These are phyloP conservation scores for Pterulicium gracile DNA, from an alignment of 1,284 basidiomycete species.

Conservation along the genomic window DNA sequence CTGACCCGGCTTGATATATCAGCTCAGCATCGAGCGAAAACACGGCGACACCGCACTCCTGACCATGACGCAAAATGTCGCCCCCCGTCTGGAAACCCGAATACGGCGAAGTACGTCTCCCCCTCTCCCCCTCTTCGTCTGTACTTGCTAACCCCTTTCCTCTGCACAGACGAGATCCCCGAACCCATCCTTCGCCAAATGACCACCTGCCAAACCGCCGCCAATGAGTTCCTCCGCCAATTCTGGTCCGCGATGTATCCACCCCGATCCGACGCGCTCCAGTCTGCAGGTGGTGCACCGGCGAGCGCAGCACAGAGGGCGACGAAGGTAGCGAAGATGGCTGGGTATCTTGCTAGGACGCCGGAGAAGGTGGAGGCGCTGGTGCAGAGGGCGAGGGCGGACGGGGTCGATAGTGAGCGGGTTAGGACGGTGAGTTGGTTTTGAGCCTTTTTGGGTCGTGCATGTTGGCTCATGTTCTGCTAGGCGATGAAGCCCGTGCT, in stretches of 20 bases:
- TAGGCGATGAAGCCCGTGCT: slow-evolving; percentile 77
- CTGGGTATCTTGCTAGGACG: slow-evolving; percentile 66
- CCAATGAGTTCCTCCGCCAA: slow-evolving; percentile 93
- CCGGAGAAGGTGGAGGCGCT: slow-evolving; percentile 74
- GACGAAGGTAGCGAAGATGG: slow-evolving; percentile 78
- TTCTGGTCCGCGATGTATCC: slow-evolving; percentile 91
- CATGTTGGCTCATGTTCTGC: slow-evolving; percentile 6
- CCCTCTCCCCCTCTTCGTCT: slow-evolving; percentile 1
- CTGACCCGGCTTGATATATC: background rate
- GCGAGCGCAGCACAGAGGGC: slow-evolving; percentile 55
- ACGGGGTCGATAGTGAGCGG: slow-evolving; percentile 51
- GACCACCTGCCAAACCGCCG: slow-evolving; percentile 82
- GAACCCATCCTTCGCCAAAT: slow-evolving; percentile 71
- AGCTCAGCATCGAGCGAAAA: slow-evolving; percentile 58
- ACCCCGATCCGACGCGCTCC: slow-evolving; percentile 40
- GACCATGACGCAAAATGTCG: slow-evolving; percentile 73
- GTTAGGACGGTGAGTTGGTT: slow-evolving; percentile 52
- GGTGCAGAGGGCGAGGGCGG: slow-evolving; percentile 47
- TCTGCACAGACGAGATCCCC: slow-evolving; percentile 62
- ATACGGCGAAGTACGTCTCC: slow-evolving; percentile 53
- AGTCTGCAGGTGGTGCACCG: slow-evolving; percentile 26
- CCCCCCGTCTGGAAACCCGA: slow-evolving; percentile 52
- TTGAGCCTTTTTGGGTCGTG: slow-evolving; percentile 4
- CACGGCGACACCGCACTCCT: slow-evolving; percentile 54
- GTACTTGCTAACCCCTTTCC: slow-evolving; percentile 4